Evolutionary conservation across 2,329 filamentous ascomycete genomes (phyloP).

Genomic region (Fusarium armeniacum): DNA sequence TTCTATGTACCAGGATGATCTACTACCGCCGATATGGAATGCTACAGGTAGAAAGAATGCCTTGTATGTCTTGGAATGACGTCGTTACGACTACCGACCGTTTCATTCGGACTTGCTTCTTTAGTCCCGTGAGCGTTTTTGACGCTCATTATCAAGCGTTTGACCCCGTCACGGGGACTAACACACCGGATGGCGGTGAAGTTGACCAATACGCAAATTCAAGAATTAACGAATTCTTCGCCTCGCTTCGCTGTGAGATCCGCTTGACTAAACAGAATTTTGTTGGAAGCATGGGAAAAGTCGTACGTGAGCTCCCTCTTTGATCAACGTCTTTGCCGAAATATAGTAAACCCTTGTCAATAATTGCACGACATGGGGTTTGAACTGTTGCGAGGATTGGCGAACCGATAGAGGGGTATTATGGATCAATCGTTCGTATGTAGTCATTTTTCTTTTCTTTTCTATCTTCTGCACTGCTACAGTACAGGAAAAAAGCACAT

Average conservation of each 20-base stretch:
- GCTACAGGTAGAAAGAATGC: slow-evolving; percentile 29
- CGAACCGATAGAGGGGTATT: slow-evolving; percentile 44
- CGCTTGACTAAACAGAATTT: slow-evolving; percentile 26
- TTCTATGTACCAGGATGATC: neutral
- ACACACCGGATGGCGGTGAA: slow-evolving; percentile 38
- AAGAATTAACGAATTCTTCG: slow-evolving; percentile 7
- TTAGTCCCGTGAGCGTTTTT: slow-evolving; percentile 39
- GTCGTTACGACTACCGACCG: slow-evolving; percentile 38
- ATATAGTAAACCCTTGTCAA: slow-evolving; percentile 44
- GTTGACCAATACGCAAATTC: slow-evolving; percentile 23
- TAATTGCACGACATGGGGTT: slow-evolving; percentile 27
- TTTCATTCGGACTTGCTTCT: slow-evolving; percentile 32
- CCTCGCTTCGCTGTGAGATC: slow-evolving; percentile 11
- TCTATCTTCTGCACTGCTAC: neutral
- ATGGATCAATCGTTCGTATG: slow-evolving; percentile 34
- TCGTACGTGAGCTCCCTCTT: slow-evolving; percentile 17
- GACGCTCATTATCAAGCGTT: slow-evolving; percentile 10
- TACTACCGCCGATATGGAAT: slow-evolving; percentile 7
- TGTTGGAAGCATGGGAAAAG: slow-evolving; percentile 3
- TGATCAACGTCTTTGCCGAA: slow-evolving; percentile 19
- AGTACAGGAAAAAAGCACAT: slow-evolving; percentile 16
- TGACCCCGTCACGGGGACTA: slow-evolving; percentile 31
- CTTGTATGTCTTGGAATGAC: slow-evolving; percentile 39
- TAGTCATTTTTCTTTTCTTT: neutral
- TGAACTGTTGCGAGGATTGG: slow-evolving; percentile 43